Base-by-base conservation (phyloP, 1,284 basidiomycete genomes). In the Cryptococcus sp. region DNA sequence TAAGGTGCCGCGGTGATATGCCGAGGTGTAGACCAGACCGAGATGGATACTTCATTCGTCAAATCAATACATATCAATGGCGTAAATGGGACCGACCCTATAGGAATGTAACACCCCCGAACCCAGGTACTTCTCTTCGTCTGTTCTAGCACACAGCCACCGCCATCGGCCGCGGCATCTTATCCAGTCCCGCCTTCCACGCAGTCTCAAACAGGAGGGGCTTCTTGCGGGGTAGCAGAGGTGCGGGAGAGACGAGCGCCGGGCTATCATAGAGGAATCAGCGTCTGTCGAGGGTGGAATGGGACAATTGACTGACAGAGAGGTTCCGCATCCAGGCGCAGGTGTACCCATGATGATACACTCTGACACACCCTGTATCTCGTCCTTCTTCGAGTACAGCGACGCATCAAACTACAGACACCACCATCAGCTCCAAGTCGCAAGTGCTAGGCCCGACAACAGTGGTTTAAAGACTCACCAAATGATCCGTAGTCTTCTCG, bases 261-360 rank as follows among this genome's bases (percentile, higher is more conserved):
- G 85, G 84, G 76, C 83, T 85, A 59, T 4, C 21, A 8, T 38
- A 38, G 37, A n/a, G 42, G 37, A 20, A 54, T 42, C n/a, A 16
- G 21, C 7, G 21, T n/a, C 15, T 21, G 42, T 40, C 33, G 24
- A 52, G 23, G n/a, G 37, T 8, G 9, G 42, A 3, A 37, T 18
- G 23, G 44, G 20, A 38, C 6, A 33, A 33, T 33, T 9, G 9
- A 80, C 86, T 69, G 69, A 91, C 91, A 95, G 87, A 0, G 92
- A 95, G 21, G 95, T 98, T 28, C 95, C 95, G 69, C 94, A 94
- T 62, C 87, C 89, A 20, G 92, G 87, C 0, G 94, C 92, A n/a
- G 94, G 88, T 69, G 96, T 97, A 36, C 96, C 95, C 91, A 99
- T 96, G 75, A 99, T 98, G 76, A 99, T 99, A 74, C 94, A 97